A percentile compares a stretch with the other conserved stretches of the same genome.
Conservation (phyloP, 345 rosid genomes). For the Linum lewisii region DNA sequence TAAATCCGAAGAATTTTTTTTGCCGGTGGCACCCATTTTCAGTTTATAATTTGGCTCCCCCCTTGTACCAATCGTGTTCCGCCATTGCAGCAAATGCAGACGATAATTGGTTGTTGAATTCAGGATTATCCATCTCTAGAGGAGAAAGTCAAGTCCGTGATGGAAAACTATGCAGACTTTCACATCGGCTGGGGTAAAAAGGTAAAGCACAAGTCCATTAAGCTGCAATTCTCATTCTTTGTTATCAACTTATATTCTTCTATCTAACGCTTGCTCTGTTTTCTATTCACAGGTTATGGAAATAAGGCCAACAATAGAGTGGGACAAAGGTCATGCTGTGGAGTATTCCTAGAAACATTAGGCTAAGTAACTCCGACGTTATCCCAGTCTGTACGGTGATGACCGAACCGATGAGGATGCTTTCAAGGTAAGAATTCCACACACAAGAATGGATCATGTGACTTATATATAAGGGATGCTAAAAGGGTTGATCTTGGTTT, state of each 20-base stretch:
- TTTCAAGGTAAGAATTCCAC: conserved; percentile 24
- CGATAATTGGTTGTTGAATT: background rate
- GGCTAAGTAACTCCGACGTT: conserved; percentile 34
- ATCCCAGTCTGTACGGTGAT: conserved; percentile 45
- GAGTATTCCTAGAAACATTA: conserved; percentile 43
- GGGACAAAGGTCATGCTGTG: conserved; percentile 52
- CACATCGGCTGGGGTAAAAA: conserved; percentile 33
- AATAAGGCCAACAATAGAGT: conserved; percentile 40
- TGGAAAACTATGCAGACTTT: conserved; percentile 29
- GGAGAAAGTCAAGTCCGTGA: conserved; percentile 30
- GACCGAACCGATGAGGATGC: conserved; percentile 51
- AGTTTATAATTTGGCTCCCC: too few species aligned
- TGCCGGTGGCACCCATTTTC: too few species aligned
- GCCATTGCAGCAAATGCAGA: background rate
- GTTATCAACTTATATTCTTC: too few species aligned
- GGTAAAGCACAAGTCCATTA: conserved; percentile 16
- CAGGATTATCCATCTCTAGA: conserved; percentile 26
- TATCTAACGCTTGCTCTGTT: background rate
- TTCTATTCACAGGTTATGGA: conserved; percentile 32
- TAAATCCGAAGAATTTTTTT: too few species aligned
- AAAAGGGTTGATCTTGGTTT: too few species aligned
- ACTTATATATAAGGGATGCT: too few species aligned
- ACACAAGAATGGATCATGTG: background rate
- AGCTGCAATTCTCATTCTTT: background rate
- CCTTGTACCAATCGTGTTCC: too few species aligned